Percentiles rank a stretch among this genome's conserved stretches.
Conservation (phyloP, 1,284 basidiomycete genomes). For the Cryptococcus sp. region DNA sequence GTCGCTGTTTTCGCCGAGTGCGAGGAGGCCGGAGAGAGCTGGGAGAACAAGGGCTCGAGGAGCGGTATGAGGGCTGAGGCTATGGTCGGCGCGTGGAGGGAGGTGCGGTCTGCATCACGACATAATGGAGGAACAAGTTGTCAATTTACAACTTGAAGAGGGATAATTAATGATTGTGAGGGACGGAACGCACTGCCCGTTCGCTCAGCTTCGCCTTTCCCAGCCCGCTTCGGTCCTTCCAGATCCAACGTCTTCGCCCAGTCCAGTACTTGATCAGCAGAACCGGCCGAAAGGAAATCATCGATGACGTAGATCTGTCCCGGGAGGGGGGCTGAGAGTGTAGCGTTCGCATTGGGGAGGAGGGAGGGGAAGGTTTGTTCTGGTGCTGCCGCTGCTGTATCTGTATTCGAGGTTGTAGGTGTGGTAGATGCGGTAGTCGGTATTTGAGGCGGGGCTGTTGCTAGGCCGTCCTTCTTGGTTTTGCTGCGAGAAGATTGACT, state of each 20-base stretch:
- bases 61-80: constrained; percentile 61
- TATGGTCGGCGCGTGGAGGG: constrained; percentile 64
- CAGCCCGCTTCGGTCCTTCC: constrained; percentile 66
- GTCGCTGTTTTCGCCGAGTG: constrained; percentile 3
- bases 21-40: constrained; percentile 16
- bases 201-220: constrained; percentile 74
- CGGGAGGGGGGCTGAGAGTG: constrained; percentile 58
- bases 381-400: neutral
- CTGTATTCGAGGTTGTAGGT: too few relatives aligned
- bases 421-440: too few relatives aligned
- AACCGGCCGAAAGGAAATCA: constrained; percentile 34
- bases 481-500: too few relatives aligned
- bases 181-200: constrained; percentile 63
- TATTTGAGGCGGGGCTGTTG: too few relatives aligned
- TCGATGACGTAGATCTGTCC: constrained; percentile 69
- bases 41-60: constrained; percentile 64
- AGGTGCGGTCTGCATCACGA: constrained; percentile 61
- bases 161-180: neutral
- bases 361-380: constrained; percentile 19
- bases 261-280: constrained; percentile 56
- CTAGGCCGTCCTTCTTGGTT: too few relatives aligned
- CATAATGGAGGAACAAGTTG: neutral
- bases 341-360: constrained; percentile 54
- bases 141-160: neutral
- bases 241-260: constrained; percentile 67